Evolutionary conservation across 805 yeast species (phyloP).

Genomic region (Wickerhamomyces canadensis): DNA sequence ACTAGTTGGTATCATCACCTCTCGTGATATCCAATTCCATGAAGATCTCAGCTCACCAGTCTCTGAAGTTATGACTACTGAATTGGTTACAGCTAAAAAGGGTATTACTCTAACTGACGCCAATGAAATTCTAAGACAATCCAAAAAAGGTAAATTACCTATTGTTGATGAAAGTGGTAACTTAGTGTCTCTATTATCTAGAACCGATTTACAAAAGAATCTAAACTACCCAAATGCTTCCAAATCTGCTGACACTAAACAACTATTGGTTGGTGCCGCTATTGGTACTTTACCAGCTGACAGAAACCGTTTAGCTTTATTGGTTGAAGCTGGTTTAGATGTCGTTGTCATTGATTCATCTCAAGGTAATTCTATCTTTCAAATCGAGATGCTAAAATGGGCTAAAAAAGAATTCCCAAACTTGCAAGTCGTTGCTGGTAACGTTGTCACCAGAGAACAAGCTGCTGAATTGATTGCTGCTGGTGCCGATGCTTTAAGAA

Average conservation of each 20-base stretch:
- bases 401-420: slow-evolving; percentile 76
- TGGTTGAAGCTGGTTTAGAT: slow-evolving; percentile 95
- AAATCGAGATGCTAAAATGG: slow-evolving; percentile 89
- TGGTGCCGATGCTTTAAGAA: slow-evolving; percentile 97
- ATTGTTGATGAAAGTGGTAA: slow-evolving; percentile 74
- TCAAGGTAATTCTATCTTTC: slow-evolving; percentile 96
- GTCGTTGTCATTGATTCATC: slow-evolving; percentile 94
- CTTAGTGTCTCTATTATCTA: slow-evolving; percentile 82
- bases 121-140: slow-evolving; percentile 81
- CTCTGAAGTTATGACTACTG: slow-evolving; percentile 83
- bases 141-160: slow-evolving; percentile 97
- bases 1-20: slow-evolving; percentile 90
- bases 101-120: slow-evolving; percentile 84
- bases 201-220: slow-evolving; percentile 97
- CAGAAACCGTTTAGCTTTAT: slow-evolving; percentile 72
- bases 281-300: slow-evolving; percentile 92
- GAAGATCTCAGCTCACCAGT: slow-evolving; percentile 62
- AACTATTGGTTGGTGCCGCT: slow-evolving; percentile 97
- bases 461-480: slow-evolving; percentile 92
- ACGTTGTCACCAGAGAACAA: slow-evolving; percentile 98
- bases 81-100: slow-evolving; percentile 73
- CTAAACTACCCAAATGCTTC: slow-evolving; percentile 91
- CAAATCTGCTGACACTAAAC: slow-evolving; percentile 88
- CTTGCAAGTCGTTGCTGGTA: slow-evolving; percentile 92
- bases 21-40: slow-evolving; percentile 95